Percentiles rank a stretch among this genome's conserved stretches.
These are phyloP conservation scores for Neophaeococcomyces aloes DNA, from an alignment of 2,329 filamentous ascomycete genomes.

Conservation along the genomic window DNA sequence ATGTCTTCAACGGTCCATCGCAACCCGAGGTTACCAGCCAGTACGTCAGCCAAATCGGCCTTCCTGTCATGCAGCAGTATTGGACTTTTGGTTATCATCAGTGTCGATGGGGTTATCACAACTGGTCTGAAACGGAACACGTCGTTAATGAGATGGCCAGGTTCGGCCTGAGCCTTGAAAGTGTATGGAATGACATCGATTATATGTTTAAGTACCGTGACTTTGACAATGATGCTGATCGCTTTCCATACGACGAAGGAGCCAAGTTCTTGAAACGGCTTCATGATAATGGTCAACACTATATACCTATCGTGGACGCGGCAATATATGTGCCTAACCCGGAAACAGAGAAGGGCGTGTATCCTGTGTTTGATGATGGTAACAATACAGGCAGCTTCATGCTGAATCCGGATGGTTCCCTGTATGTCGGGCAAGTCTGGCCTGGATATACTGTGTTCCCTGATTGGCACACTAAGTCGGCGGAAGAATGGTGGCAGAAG, in stretches of 20 bases:
- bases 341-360: conserved; percentile 55
- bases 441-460: conserved; percentile 52
- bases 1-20: conserved; percentile 65
- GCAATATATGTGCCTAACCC: conserved; percentile 65
- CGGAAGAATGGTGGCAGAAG: conserved; percentile 50
- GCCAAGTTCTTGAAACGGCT: conserved; percentile 43
- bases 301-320: conserved; percentile 50
- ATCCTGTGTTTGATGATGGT: conserved; percentile 42
- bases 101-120: conserved; percentile 71
- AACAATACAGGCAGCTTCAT: conserved; percentile 41
- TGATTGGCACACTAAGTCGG: conserved; percentile 50
- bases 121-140: conserved; percentile 52
- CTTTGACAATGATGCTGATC: conserved; percentile 46
- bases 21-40: conserved; percentile 58
- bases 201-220: conserved; percentile 53
- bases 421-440: conserved; percentile 47
- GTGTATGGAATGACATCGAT: conserved; percentile 35
- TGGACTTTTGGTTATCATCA: conserved; percentile 75
- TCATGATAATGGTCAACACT: conserved; percentile 46
- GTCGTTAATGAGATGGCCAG: conserved; percentile 44
- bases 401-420: conserved; percentile 44
- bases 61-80: conserved; percentile 71
- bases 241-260: conserved; percentile 41
- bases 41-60: conserved; percentile 57
- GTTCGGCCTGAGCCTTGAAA: conserved; percentile 48